Conservation (phyloP, 1,284 basidiomycete species). For the Cutaneotrichosporon curvatum region DNA sequence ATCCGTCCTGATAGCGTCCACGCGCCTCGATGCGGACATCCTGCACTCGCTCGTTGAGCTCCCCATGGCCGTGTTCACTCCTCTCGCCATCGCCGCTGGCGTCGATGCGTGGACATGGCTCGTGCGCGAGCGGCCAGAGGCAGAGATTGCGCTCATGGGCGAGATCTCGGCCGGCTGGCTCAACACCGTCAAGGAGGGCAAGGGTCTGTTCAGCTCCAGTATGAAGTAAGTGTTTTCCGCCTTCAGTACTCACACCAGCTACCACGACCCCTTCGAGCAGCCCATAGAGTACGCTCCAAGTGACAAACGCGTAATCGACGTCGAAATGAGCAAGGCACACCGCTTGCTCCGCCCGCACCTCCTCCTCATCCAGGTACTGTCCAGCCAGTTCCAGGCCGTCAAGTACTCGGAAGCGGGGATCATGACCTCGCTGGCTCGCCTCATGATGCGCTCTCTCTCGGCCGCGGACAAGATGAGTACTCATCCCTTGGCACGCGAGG, state of each 20-base stretch:
- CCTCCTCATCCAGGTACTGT: slow-evolving; percentile 79
- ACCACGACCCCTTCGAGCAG: slow-evolving; percentile 77
- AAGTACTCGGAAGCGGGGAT: slow-evolving; percentile 78
- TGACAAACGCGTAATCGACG: slow-evolving; percentile 75
- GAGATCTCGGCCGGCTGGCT: slow-evolving; percentile 86
- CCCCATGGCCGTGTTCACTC: slow-evolving; percentile 84
- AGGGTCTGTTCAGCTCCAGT: slow-evolving; percentile 72
- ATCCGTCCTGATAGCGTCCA: slow-evolving; percentile 64
- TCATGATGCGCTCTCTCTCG: slow-evolving; percentile 69
- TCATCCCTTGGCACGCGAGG: slow-evolving; percentile 83
- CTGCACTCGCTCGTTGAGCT: slow-evolving; percentile 80
- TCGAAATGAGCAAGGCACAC: slow-evolving; percentile 61
- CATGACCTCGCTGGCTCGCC: slow-evolving; percentile 74
- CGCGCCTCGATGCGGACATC: slow-evolving; percentile 76
- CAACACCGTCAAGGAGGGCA: slow-evolving; percentile 64
- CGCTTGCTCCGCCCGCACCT: slow-evolving; percentile 75
- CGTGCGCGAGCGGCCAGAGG: slow-evolving; percentile 73
- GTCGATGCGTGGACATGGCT: slow-evolving; percentile 97
- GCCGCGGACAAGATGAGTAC: slow-evolving; percentile 70
- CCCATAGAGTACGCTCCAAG: slow-evolving; percentile 86
- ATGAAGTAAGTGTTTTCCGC: slow-evolving; percentile 58
- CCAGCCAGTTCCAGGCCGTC: slow-evolving; percentile 87
- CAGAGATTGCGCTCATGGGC: slow-evolving; percentile 68
- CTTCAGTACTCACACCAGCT: slow-evolving; percentile 50
- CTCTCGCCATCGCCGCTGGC: slow-evolving; percentile 73